Evolutionary conservation across 2,329 filamentous ascomycete species (phyloP).

Genomic region (Botrytis deweyae): DNA sequence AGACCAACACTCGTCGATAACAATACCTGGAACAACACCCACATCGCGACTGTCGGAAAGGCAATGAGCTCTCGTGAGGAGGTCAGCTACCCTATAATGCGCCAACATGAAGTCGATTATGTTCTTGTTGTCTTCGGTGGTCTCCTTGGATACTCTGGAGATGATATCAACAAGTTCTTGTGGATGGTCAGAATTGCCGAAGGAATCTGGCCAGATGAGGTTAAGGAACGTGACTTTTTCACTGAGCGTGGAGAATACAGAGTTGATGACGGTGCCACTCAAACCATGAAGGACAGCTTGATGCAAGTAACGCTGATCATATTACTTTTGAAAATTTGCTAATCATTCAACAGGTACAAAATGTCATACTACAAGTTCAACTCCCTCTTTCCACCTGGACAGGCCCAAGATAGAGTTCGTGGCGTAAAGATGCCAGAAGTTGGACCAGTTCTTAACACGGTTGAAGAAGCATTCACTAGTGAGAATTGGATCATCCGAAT

Average conservation of each 20-base stretch:
- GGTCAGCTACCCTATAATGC: constrained; percentile 97
- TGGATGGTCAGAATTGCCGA: constrained; percentile 99
- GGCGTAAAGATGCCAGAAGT: constrained; percentile 76
- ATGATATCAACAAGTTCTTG: constrained; percentile 99
- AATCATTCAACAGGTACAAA: constrained; percentile 74
- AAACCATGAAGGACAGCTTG: constrained; percentile 98
- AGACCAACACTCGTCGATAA: constrained; percentile 96
- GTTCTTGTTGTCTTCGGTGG: constrained; percentile 97
- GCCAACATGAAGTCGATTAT: constrained; percentile 97
- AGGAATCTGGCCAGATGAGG: constrained; percentile 99
- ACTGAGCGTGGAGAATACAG: constrained; percentile 91
- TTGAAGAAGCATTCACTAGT: constrained; percentile 97
- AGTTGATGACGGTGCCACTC: constrained; percentile 88
- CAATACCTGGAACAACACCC: constrained; percentile 99
- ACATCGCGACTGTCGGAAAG: constrained; percentile 98
- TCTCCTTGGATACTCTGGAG: constrained; percentile 92
- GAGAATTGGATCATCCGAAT: constrained; percentile 99
- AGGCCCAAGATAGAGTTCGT: constrained; percentile 88
- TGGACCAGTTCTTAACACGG: constrained; percentile 78
- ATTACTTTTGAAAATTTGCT: constrained; percentile 25
- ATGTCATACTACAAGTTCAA: constrained; percentile 99
- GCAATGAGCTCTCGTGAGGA: constrained; percentile 98
- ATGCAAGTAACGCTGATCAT: constrained; percentile 64
- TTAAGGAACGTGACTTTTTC: constrained; percentile 96
- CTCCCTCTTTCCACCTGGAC: constrained; percentile 83